A percentile compares a stretch with the other conserved stretches of the same genome.
Evolutionary conservation across 306 rosid genomes (phyloP).

Genomic region (Inga laurina): DNA sequence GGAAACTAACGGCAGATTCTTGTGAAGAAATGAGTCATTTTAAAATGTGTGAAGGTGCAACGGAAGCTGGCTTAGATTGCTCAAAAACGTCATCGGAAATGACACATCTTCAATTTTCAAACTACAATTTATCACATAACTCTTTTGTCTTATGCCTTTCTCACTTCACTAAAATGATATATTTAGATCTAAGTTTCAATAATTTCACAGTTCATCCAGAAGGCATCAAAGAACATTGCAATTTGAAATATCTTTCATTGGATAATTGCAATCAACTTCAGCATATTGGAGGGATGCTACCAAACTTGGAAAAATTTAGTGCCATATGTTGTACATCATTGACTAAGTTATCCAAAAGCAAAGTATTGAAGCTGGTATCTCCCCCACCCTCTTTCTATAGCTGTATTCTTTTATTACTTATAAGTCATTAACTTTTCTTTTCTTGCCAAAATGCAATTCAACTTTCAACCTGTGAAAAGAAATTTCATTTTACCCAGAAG

Average conservation of each 20-base stretch:
- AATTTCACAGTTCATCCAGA: background rate
- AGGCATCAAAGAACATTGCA: conserved; percentile 14
- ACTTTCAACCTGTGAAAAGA: background rate
- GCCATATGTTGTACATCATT: background rate
- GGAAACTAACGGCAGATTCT: background rate
- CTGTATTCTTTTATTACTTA: no score
- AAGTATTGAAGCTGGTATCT: background rate
- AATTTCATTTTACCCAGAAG: background rate
- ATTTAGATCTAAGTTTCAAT: background rate
- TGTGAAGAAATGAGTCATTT: background rate
- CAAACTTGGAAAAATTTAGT: background rate
- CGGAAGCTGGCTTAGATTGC: background rate
- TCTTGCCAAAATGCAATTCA: background rate
- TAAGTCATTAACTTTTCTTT: background rate
- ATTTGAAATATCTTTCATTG: background rate
- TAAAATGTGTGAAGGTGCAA: background rate
- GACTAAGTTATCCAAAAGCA: background rate
- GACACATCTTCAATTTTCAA: background rate
- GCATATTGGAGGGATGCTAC: conserved; percentile 1
- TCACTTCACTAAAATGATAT: background rate
- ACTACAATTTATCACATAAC: background rate
- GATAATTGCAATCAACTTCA: background rate
- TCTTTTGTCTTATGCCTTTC: background rate
- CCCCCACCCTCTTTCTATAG: no score
- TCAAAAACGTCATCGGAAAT: background rate